These are phyloP conservation scores for Candida tetrigidarum DNA, from an alignment of 1,139 yeast species.

Conservation along the genomic window DNA sequence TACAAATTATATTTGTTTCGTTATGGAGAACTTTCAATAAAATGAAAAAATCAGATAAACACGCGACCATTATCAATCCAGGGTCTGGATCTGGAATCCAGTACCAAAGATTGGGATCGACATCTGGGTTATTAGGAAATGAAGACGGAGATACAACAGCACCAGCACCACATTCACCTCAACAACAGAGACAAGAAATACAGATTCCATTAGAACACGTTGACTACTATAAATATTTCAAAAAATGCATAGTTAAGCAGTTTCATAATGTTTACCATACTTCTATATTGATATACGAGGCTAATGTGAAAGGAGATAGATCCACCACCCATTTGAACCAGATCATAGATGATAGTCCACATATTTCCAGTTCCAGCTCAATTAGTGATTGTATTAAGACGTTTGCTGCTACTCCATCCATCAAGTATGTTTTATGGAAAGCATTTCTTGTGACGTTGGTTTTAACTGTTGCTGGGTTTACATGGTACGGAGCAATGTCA, in stretches of 20 bases:
- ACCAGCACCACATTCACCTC: background rate
- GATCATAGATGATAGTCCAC: slow-evolving; percentile 44
- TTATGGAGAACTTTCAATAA: slow-evolving; percentile 44
- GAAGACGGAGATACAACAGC: slow-evolving; percentile 18
- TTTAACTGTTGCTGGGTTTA: slow-evolving; percentile 74
- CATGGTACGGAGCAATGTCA: slow-evolving; percentile 88
- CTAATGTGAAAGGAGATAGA: slow-evolving; percentile 39
- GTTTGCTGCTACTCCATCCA: slow-evolving; percentile 48
- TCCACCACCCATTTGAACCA: slow-evolving; percentile 40
- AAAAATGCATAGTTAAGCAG: slow-evolving; percentile 49
- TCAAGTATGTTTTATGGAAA: slow-evolving; percentile 49
- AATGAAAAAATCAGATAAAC: slow-evolving; percentile 17
- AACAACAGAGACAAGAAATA: slow-evolving; percentile 7
- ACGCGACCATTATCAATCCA: background rate
- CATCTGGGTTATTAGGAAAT: slow-evolving; percentile 32
- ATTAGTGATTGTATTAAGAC: slow-evolving; percentile 38
- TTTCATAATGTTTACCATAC: slow-evolving; percentile 56
- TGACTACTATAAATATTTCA: slow-evolving; percentile 37
- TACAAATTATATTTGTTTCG: slow-evolving; percentile 60
- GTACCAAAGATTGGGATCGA: slow-evolving; percentile 34
- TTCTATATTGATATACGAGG: slow-evolving; percentile 50
- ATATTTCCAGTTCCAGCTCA: slow-evolving; percentile 44
- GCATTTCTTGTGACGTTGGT: slow-evolving; percentile 55
- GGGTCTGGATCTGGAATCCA: slow-evolving; percentile 18
- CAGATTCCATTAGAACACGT: slow-evolving; percentile 20